Evolutionary conservation across 306 rosid species (phyloP).

Genomic region (Vigna hirtella): DNA sequence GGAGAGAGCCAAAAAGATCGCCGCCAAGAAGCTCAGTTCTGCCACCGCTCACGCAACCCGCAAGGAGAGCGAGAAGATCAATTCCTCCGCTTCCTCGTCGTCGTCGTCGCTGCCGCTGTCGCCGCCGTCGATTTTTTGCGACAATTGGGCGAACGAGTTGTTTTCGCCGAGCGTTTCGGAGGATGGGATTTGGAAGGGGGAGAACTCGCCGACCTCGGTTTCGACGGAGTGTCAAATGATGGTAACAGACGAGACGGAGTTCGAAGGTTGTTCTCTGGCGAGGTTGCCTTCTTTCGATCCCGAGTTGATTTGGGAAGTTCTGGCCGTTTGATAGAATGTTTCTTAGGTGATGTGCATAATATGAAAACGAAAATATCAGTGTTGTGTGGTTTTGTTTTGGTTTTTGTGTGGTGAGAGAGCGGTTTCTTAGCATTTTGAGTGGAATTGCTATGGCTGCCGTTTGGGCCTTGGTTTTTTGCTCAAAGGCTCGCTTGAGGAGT

Average conservation of each 20-base stretch:
- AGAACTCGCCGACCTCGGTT: constrained; percentile 55
- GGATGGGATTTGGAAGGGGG: constrained; percentile 65
- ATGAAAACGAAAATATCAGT: constrained; percentile 16
- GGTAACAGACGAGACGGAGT: constrained; percentile 53
- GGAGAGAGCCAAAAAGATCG: constrained; percentile 69
- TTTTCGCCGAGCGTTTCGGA: constrained; percentile 58
- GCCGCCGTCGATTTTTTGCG: constrained; percentile 43
- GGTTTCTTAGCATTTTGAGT: background rate
- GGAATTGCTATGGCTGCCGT: background rate
- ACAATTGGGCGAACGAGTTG: constrained; percentile 52
- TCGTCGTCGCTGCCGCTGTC: constrained; percentile 39
- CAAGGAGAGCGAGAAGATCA: background rate
- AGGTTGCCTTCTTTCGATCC: constrained; percentile 90
- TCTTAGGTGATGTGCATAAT: constrained; percentile 24
- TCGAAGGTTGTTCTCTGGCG: constrained; percentile 69
- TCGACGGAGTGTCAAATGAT: constrained; percentile 49
- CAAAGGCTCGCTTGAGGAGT: constrained; percentile 46
- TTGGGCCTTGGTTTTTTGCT: constrained; percentile 48
- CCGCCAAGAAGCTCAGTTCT: constrained; percentile 45
- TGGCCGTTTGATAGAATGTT: constrained; percentile 55
- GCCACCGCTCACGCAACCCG: background rate
- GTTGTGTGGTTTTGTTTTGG: constrained; percentile 19
- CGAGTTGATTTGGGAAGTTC: constrained; percentile 93
- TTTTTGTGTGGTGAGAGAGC: background rate
- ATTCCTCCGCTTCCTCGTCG: constrained; percentile 41